A percentile compares a stretch with the other conserved stretches of the same genome.
phyloP scores from a whole-genome alignment of 352 stramenopile genomes.

The Pythium aristosporum region DNA sequence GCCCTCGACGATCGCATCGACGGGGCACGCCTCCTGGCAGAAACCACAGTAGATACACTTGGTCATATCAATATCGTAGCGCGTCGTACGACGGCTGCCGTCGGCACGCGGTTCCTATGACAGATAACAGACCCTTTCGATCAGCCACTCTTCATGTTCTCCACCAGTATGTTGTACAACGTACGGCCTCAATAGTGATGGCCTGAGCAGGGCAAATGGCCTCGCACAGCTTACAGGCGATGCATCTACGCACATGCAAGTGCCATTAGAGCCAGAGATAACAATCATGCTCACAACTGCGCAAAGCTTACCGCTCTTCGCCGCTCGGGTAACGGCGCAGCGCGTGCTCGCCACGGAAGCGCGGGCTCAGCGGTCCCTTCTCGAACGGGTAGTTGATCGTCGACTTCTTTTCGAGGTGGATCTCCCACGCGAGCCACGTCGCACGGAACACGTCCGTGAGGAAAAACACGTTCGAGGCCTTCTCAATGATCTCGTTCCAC shows the following conservation, averaged over 20 bases:
- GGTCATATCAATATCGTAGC: conserved; percentile 99
- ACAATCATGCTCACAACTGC: background rate
- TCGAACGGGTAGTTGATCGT: conserved; percentile 99
- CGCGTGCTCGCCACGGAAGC: conserved; percentile 98
- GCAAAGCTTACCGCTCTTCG: conserved; percentile 91
- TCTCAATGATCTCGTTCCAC: conserved; percentile 74
- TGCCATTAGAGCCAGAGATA: background rate
- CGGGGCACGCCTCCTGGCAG: conserved; percentile 95
- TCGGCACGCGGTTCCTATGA: conserved; percentile 94
- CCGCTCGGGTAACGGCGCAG: conserved; percentile 98
- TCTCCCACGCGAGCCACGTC: conserved; percentile 77
- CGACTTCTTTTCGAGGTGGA: conserved; percentile 90
- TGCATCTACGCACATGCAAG: conserved; percentile 81
- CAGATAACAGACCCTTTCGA: background rate
- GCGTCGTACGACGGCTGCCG: conserved; percentile 97
- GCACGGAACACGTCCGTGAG: conserved; percentile 77
- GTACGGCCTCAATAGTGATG: conserved; percentile 98
- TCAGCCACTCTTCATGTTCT: background rate
- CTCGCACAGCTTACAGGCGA: conserved; percentile 99
- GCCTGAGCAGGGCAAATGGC: conserved; percentile 99
- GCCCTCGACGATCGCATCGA: conserved; percentile 99
- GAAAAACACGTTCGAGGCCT: conserved; percentile 85
- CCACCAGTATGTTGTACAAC: background rate
- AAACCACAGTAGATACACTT: conserved; percentile 99
- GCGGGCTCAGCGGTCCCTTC: conserved; percentile 94